Percentiles rank a stretch among this genome's conserved stretches.
Evolutionary conservation across 1,284 basidiomycete genomes (phyloP).

Genomic region (Flammula alnicola): DNA sequence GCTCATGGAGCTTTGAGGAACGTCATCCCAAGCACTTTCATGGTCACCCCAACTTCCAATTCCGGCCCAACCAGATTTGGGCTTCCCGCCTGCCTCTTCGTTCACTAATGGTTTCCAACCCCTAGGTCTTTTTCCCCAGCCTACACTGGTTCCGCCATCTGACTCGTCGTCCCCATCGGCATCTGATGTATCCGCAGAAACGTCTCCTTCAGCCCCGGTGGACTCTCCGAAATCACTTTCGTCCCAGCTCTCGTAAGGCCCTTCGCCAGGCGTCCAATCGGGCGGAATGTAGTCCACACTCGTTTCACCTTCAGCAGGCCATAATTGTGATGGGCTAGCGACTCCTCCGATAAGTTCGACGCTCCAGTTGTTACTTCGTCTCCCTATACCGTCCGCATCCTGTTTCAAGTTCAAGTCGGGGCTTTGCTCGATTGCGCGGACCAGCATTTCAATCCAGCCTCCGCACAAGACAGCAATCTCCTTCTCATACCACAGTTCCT

Average conservation of each 20-base stretch:
- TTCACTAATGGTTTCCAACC: conserved; percentile 14
- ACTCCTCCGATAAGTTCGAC: conserved; percentile 46
- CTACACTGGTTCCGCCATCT: conserved; percentile 11
- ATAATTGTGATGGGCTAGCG: conserved; percentile 28
- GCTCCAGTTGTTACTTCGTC: conserved; percentile 42
- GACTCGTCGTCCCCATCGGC: conserved; percentile 34
- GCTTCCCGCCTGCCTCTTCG: conserved; percentile 1
- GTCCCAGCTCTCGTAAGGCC: conserved; percentile 30
- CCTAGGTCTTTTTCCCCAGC: conserved; percentile 19
- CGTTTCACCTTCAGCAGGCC: conserved; percentile 34
- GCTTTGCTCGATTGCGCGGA: conserved; percentile 52
- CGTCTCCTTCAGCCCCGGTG: conserved; percentile 42
- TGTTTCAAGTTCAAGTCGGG: conserved; percentile 40
- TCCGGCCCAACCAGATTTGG: conserved; percentile 6
- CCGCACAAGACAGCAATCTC: conserved; percentile 66
- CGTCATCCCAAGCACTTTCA: conserved; percentile 21
- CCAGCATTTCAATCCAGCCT: conserved; percentile 67
- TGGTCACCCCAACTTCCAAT: conserved; percentile 16
- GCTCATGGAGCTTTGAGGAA: conserved; percentile 25
- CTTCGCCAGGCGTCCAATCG: conserved; percentile 47
- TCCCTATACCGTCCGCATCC: conserved; percentile 36
- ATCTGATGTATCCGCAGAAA: conserved; percentile 43
- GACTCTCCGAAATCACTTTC: conserved; percentile 39
- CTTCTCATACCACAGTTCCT: conserved; percentile 74
- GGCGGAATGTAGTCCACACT: conserved; percentile 43